Evolutionary conservation across 148 eudicot species (phyloP).

Genomic region (Tetragonia tetragonoides): DNA sequence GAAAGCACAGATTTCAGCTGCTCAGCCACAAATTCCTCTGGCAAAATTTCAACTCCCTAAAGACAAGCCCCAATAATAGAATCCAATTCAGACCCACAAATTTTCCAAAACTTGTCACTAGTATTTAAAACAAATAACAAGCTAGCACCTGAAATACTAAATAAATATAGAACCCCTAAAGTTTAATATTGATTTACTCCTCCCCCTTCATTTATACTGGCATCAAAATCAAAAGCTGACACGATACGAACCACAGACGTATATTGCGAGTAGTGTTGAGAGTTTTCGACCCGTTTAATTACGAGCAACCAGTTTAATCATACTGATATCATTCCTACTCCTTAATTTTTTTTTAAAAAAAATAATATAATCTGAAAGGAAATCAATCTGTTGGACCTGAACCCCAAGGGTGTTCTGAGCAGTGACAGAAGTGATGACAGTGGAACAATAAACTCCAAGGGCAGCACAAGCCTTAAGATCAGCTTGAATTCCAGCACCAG

Average conservation of each 20-base stretch:
- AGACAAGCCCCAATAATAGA: slow-evolving; percentile 10
- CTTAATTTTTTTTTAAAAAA: background rate
- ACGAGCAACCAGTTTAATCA: too few species aligned
- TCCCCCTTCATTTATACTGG: background rate
- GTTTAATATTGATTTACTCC: too few species aligned
- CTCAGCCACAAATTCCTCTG: slow-evolving; percentile 58
- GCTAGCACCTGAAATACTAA: background rate
- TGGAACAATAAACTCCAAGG: slow-evolving; percentile 87
- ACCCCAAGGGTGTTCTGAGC: slow-evolving; percentile 93
- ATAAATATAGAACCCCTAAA: background rate
- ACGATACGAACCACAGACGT: too few species aligned
- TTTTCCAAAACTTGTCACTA: background rate
- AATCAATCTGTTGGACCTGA: slow-evolving; percentile 49
- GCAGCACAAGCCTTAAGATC: slow-evolving; percentile 87
- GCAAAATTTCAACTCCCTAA: slow-evolving; percentile 66
- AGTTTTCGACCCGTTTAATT: too few species aligned
- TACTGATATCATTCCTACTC: background rate
- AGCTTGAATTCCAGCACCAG: slow-evolving; percentile 94
- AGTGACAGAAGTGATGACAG: slow-evolving; percentile 87
- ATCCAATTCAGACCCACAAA: slow-evolving; percentile 1
- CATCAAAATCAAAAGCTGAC: background rate
- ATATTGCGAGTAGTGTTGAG: too few species aligned
- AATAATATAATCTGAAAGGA: background rate
- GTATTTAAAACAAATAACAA: background rate
- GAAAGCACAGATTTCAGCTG: slow-evolving; percentile 76